These are phyloP conservation scores for Ilex paraguariensis DNA, from an alignment of 305 asterid species.

Conservation along the genomic window DNA sequence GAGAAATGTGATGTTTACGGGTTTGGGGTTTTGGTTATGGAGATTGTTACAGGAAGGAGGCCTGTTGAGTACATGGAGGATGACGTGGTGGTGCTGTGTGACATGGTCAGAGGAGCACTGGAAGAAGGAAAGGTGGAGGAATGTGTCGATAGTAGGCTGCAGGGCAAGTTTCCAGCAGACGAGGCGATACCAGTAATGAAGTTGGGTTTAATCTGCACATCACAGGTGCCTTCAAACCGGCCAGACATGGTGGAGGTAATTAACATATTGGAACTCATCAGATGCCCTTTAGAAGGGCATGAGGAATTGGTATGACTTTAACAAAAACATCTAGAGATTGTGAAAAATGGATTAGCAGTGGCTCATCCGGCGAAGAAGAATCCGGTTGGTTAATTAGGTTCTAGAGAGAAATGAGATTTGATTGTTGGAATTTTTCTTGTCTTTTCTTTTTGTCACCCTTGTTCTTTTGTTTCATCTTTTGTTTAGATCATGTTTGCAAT, in stretches of 20 bases:
- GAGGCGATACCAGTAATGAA: conserved; percentile 76
- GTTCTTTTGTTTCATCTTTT: conserved; percentile 14
- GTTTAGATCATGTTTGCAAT: conserved; percentile 23
- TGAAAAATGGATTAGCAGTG: conserved; percentile 12
- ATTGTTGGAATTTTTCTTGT: conserved; percentile 15
- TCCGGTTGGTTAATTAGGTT: conserved; percentile 33
- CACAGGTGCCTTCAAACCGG: conserved; percentile 81
- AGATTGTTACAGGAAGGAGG: conserved; percentile 65
- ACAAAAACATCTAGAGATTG: conserved; percentile 11
- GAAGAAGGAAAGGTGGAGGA: conserved; percentile 72
- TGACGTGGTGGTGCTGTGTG: conserved; percentile 76
- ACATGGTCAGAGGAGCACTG: conserved; percentile 74
- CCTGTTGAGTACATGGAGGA: conserved; percentile 94
- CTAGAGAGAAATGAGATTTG: conserved; percentile 18
- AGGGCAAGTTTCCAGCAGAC: conserved; percentile 58
- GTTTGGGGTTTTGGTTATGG: conserved; percentile 67
- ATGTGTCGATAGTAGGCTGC: conserved; percentile 54
- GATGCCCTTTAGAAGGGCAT: conserved; percentile 48
- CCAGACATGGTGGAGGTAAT: conserved; percentile 86
- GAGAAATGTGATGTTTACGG: conserved; percentile 88
- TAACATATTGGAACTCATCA: conserved; percentile 63
- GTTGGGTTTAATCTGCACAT: conserved; percentile 71
- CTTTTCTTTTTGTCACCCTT: conserved; percentile 14
- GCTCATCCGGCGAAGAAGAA: conserved; percentile 50
- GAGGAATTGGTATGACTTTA: conserved; percentile 43